Evolutionary conservation across 106 monocot genomes (phyloP).

Genomic region (Dendrobium nobile): DNA sequence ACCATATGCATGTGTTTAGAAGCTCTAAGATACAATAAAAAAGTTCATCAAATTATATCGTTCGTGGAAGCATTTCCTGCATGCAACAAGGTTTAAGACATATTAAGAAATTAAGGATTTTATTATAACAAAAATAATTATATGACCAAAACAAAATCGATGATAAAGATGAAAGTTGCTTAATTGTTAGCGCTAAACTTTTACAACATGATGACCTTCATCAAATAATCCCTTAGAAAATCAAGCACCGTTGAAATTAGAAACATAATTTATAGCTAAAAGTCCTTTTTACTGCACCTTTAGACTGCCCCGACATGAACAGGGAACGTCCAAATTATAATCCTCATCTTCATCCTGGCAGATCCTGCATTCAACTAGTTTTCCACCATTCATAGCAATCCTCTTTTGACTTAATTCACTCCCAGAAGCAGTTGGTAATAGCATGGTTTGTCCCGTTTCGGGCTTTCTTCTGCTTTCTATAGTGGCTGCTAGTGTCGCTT

Average conservation of each 20-base stretch:
- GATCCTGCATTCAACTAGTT: constrained; percentile 59
- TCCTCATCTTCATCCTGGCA: constrained; percentile 78
- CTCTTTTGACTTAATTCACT: constrained; percentile 7
- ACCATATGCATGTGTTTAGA: too few species aligned
- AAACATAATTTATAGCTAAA: background rate
- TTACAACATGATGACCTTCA: too few species aligned
- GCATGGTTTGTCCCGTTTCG: background rate
- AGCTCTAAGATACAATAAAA: too few species aligned
- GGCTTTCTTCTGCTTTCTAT: constrained; percentile 31
- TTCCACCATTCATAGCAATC: constrained; percentile 5
- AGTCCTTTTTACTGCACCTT: constrained; percentile 28
- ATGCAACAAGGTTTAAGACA: too few species aligned
- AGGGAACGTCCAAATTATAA: constrained; percentile 61
- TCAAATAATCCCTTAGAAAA: too few species aligned
- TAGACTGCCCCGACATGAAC: constrained; percentile 71
- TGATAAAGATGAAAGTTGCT: too few species aligned
- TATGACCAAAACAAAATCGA: too few species aligned
- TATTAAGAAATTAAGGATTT: too few species aligned
- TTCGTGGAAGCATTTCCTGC: too few species aligned
- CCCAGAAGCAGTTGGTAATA: background rate
- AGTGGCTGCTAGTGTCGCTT: constrained; percentile 47
- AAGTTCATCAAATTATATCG: too few species aligned
- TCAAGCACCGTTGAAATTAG: background rate
- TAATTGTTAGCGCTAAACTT: too few species aligned
- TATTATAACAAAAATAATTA: too few species aligned